Base-by-base conservation (phyloP, 225 moss, liverwort and hornwort genomes). In the Physcomitrellopsis africana region DNA sequence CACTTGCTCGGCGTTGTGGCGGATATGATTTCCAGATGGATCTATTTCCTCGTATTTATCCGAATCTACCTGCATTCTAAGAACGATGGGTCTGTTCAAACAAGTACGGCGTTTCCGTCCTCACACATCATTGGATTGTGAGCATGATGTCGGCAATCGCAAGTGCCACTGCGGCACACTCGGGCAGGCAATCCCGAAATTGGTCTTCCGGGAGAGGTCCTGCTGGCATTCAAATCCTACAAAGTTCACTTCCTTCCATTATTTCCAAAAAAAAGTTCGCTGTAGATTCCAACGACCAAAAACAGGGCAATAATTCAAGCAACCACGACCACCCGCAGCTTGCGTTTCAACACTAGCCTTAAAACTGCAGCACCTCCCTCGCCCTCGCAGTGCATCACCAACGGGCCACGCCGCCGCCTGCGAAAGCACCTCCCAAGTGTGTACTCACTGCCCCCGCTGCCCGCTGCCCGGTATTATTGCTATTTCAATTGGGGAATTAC, bases 1-100 rank as follows among this genome's bases (percentile, higher is more conserved):
- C 79, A 87, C 87, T 75, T 87, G 87, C 84, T 87, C 87, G 63
- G 84, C 82, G 10, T 84, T 84, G 20, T 87, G 84, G 19, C 87
- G 84, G 9, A 87, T 84, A 75, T 87, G 84, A 65, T 84, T 84
- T n/a, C 87, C 87, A 41, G 87, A 87, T 67, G 87, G 79, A 75
- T 87, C 87, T 84, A 87, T 87, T 59, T 80, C 80, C 73, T 80
- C 80, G 72, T n/a, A 80, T 52, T 84, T 84, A 63, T 80, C 73
- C 69, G 80, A 77, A 73, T 80, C 77, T 58, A 68, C 77, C 84
- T 84, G 80, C 77, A 80, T 68, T 19, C 73, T 77, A 55, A 14
- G 74, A 29, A 29, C 63, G 56, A 73, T 18, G 29, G 51, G 43
- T 23, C 52, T 29, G 51, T 68, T 80, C 56, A 80, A 67, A 60